Evolutionary conservation across 192 early-diverging fungal genomes (phyloP).

Genomic region (Gonapodya sp.): DNA sequence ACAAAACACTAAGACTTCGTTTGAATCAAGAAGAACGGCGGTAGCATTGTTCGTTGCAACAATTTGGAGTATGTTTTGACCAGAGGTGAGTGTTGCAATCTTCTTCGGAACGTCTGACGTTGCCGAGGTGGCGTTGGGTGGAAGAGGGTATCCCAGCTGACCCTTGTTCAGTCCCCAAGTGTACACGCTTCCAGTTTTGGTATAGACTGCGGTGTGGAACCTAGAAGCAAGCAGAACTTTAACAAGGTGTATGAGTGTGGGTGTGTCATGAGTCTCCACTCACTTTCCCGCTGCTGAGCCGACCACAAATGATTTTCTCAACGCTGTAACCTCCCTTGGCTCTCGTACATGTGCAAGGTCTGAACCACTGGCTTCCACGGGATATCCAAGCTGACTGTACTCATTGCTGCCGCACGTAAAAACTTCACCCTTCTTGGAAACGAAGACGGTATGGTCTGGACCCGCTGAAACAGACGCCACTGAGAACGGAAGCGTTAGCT

Average conservation of each 20-base stretch:
- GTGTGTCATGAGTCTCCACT: background rate
- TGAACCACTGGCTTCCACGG: background rate
- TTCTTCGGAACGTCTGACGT: conserved; percentile 15
- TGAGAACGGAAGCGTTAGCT: conserved; percentile 12
- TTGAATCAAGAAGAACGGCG: conserved; percentile 37
- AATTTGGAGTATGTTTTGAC: conserved; percentile 41
- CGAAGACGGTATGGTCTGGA: conserved; percentile 57
- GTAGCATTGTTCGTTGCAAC: conserved; percentile 58
- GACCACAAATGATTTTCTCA: background rate
- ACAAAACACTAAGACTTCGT: conserved; percentile 51
- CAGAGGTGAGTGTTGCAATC: conserved; percentile 40
- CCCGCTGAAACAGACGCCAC: conserved; percentile 41
- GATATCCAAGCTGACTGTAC: conserved; percentile 48
- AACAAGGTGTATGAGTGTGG: too few relatives aligned
- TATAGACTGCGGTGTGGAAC: conserved; percentile 56
- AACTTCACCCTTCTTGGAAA: conserved; percentile 43
- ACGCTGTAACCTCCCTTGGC: background rate
- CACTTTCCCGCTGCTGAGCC: background rate
- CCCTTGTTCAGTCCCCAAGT: conserved; percentile 65
- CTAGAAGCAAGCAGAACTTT: conserved; percentile 54
- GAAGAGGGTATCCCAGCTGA: conserved; percentile 42
- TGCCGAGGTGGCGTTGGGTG: background rate
- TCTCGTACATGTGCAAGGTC: background rate
- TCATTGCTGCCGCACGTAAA: conserved; percentile 60
- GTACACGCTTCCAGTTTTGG: conserved; percentile 44